These are phyloP conservation scores for Glaciozyma antarctica DNA, from an alignment of 768 basidiomycete species.

Conservation along the genomic window DNA sequence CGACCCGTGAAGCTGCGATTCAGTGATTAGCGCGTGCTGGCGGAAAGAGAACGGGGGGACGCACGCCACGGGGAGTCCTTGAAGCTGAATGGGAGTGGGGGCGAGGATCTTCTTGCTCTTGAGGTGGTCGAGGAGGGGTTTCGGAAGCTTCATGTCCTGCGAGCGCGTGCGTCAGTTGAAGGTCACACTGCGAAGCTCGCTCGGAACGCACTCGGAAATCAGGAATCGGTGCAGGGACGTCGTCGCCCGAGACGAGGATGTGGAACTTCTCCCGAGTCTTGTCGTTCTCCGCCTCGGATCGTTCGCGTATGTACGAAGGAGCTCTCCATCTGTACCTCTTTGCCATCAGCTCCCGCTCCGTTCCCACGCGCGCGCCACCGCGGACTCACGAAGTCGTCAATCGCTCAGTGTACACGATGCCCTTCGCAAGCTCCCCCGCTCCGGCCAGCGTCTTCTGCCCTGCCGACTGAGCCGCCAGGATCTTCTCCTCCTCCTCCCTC, in stretches of 20 bases:
- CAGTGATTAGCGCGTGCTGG: neutral
- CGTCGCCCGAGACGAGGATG: slow-evolving; percentile 69
- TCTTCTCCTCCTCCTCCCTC: slow-evolving; percentile 80
- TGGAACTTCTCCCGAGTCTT: slow-evolving; percentile 80
- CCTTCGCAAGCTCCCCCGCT: slow-evolving; percentile 84
- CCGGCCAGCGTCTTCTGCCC: slow-evolving; percentile 83
- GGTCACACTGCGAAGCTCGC: neutral
- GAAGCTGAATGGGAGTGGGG: slow-evolving; percentile 93
- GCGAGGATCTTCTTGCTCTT: slow-evolving; percentile 70
- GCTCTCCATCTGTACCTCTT: slow-evolving; percentile 66
- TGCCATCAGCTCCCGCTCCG: neutral
- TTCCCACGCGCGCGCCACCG: neutral
- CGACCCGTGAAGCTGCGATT: slow-evolving; percentile 74
- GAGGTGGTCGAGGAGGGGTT: slow-evolving; percentile 68
- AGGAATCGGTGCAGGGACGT: slow-evolving; percentile 85
- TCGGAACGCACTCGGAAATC: slow-evolving; percentile 57
- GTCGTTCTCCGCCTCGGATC: slow-evolving; percentile 58
- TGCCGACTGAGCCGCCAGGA: slow-evolving; percentile 75
- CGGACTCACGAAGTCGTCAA: slow-evolving; percentile 62
- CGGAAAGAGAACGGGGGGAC: slow-evolving; percentile 35
- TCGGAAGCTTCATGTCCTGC: slow-evolving; percentile 98
- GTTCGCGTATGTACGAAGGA: slow-evolving; percentile 68
- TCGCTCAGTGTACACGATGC: slow-evolving; percentile 80
- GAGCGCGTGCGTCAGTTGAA: slow-evolving; percentile 4
- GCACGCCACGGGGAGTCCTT: slow-evolving; percentile 91